Conservation (phyloP, 1,139 yeast species). For the Candida sanyaensis region DNA sequence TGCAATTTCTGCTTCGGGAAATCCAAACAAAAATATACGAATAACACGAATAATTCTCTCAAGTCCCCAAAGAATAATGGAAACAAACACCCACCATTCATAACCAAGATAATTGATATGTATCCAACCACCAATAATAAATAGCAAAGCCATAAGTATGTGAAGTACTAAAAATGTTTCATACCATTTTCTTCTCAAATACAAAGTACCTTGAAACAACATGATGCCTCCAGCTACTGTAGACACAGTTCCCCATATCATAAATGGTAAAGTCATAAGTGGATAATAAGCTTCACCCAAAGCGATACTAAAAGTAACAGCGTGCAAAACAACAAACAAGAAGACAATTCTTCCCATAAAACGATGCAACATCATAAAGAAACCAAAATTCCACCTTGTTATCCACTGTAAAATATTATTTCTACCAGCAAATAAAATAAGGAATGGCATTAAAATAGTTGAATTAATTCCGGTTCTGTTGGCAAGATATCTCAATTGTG, state of each 20-base stretch:
- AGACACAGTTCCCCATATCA: conserved; percentile 54
- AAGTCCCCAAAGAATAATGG: conserved; percentile 62
- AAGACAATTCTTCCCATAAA: conserved; percentile 51
- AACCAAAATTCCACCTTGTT: conserved; percentile 55
- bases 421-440: conserved; percentile 55
- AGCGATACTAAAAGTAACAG: conserved; percentile 27
- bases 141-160: conserved; percentile 54
- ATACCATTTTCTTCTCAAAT: conserved; percentile 57
- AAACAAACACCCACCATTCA: conserved; percentile 50
- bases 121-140: conserved; percentile 58
- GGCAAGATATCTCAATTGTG: conserved; percentile 35
- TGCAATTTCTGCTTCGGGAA: conserved; percentile 43
- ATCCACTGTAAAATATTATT: conserved; percentile 49
- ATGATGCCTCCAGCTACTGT: conserved; percentile 37
- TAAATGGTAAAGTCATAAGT: conserved; percentile 32
- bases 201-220: conserved; percentile 48
- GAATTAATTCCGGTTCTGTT: conserved; percentile 57
- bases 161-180: conserved; percentile 66
- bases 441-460: conserved; percentile 46
- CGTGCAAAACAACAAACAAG: conserved; percentile 35
- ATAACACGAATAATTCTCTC: conserved; percentile 57
- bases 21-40: conserved; percentile 51
- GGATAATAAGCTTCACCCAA: conserved; percentile 15
- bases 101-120: conserved; percentile 55
- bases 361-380: conserved; percentile 52